Base-by-base conservation (phyloP, 345 rosid genomes). In the Garcia nutans region DNA sequence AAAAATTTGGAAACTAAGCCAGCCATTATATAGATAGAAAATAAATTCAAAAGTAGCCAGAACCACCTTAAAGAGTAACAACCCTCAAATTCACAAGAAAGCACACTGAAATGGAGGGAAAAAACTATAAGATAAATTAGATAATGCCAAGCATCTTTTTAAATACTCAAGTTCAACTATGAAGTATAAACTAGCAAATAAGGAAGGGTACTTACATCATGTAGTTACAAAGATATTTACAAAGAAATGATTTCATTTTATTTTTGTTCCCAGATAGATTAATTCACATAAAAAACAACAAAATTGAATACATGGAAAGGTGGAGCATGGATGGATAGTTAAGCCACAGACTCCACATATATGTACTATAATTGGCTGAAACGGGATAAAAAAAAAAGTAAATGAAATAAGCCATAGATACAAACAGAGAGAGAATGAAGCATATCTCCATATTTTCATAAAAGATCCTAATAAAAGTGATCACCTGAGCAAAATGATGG, bases 401-500 rank as follows among this genome's bases (percentile, higher is more conserved):
- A 47, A 47, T 47, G 10, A 47, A 47, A 47, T 47, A 47, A 47
- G 50, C 50, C 50, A 45, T 33, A 5, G 41, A 33, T 3, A 33
- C 2, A 11, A 45, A 3, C 12, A 47, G 15, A 47, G 50, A 6
- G 3, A 47, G 12, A 47, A 47, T 47, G 13, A 52, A 15, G 56
- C 56, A 52, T 15, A 19, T 15, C 13, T 52, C 56, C n/a, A n/a
- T n/a, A 37, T 2, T 42, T 72, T 31, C 55, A 72, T 31, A n/a
- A 58, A 57, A 56, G 31, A 42, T 22, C 64, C 15, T 10, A 17
- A 15, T 3, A 41, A 58, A 59, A n/a, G 31, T 10, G 20, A 42
- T 72, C 65, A 73, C 76, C 76, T 73, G 67, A 37, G 26, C 74
- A 41, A n/a, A 71, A 13, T 57, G 61, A 56, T 56, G 74, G 44